These are phyloP conservation scores for Candolleomyces efflorescens DNA, from an alignment of 768 basidiomycete genomes.

Conservation along the genomic window DNA sequence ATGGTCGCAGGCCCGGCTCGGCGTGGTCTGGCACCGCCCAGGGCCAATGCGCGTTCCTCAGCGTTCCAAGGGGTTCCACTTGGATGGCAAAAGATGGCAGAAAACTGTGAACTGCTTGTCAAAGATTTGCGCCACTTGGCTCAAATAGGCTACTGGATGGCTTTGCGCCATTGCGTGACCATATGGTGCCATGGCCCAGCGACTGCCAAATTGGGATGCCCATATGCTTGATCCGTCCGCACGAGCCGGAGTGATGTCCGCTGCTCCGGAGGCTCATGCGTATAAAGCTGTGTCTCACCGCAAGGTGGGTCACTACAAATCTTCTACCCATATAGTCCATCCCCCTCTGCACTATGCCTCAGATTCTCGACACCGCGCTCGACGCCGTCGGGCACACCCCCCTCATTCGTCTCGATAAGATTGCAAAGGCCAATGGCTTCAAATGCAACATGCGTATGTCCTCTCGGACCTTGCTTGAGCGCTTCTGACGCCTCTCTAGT, in stretches of 20 bases:
- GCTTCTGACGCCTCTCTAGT: conserved; percentile 38
- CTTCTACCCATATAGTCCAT: not conserved
- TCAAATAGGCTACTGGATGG: not conserved
- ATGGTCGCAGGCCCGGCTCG: no score
- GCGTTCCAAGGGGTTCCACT: not conserved
- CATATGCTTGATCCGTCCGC: conserved; percentile 4
- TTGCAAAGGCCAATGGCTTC: conserved; percentile 68
- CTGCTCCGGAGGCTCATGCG: not conserved
- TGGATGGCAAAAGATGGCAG: not conserved
- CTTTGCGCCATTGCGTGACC: not conserved
- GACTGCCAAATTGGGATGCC: not conserved
- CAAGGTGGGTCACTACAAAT: not conserved
- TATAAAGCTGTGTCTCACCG: conserved; percentile 1
- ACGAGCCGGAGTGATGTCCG: not conserved
- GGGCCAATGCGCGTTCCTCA: not conserved
- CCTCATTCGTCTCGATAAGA: conserved; percentile 78
- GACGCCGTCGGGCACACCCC: conserved; percentile 91
- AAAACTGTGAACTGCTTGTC: not conserved
- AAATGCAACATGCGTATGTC: conserved; percentile 86
- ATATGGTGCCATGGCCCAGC: not conserved
- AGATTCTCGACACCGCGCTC: conserved; percentile 72
- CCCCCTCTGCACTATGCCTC: conserved; percentile 9
- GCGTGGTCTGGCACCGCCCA: no score
- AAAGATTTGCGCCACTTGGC: not conserved
- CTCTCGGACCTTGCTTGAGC: not conserved